Evolutionary conservation across 1,139 yeast species (phyloP).

Genomic region (Casaregolazyma suthepensis): DNA sequence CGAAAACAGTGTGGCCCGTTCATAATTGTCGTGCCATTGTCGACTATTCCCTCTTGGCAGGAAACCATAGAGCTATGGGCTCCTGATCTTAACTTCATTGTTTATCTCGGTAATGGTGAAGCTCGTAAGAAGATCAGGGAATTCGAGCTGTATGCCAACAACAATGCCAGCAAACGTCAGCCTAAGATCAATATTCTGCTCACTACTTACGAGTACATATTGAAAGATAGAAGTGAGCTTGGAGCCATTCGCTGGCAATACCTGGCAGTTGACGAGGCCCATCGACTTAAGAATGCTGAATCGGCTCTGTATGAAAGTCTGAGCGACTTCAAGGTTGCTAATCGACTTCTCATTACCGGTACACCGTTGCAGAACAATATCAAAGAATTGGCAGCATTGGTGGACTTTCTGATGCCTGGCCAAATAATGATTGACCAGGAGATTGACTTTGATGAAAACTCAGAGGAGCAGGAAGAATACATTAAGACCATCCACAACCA

Average conservation of each 20-base stretch:
- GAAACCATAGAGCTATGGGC: constrained; percentile 98
- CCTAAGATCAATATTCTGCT: constrained; percentile 82
- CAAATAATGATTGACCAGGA: constrained; percentile 83
- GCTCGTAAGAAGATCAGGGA: constrained; percentile 80
- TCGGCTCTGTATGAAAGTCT: constrained; percentile 87
- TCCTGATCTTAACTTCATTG: constrained; percentile 88
- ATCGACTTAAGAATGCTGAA: constrained; percentile 89
- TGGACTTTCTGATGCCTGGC: constrained; percentile 95
- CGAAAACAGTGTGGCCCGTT: constrained; percentile 97
- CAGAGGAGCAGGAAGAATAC: constrained; percentile 78
- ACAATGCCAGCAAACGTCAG: constrained; percentile 44
- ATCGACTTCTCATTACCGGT: constrained; percentile 89
- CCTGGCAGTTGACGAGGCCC: constrained; percentile 98
- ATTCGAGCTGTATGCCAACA: constrained; percentile 65
- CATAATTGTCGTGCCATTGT: constrained; percentile 88
- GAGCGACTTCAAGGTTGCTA: constrained; percentile 72
- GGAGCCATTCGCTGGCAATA: constrained; percentile 92
- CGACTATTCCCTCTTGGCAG: constrained; percentile 98
- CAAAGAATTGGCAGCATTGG: constrained; percentile 90
- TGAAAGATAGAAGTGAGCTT: constrained; percentile 76
- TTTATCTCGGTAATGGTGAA: constrained; percentile 86
- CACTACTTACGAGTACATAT: constrained; percentile 92
- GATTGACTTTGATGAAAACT: constrained; percentile 87
- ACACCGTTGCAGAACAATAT: constrained; percentile 96
- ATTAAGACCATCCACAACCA: constrained; percentile 79